Base-by-base conservation (phyloP, 2,329 filamentous ascomycete species). In the Diaporthe destruens region DNA sequence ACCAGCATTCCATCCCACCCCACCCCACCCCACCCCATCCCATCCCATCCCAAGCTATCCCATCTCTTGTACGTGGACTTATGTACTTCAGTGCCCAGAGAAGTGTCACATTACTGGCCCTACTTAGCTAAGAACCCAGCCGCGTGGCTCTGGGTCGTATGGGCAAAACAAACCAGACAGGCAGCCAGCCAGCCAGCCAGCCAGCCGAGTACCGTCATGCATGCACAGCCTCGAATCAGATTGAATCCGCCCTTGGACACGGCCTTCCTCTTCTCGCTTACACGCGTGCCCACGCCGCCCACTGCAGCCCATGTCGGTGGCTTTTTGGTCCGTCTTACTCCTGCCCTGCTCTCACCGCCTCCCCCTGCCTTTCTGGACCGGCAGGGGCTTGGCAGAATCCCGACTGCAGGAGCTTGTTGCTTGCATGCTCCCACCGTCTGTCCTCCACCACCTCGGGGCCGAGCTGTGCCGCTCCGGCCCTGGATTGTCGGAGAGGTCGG, bases 291-390 rank as follows among this genome's bases (percentile, higher is more conserved):
- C 32, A 53, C 14, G 61, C 44, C 61, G 29, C 44, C 44, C 14
- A 51, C 16, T 51, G 32, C 20, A 36, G 44, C 44, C 29, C 44
- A 53, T 42, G n/a, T 23, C 68, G 68, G 68, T 57, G 44, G 55
- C 55, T 61, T 29, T 70, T 70, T 70, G 20, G 55, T 44, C 68
- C 68, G 68, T 70, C 68, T 70, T 70, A 70, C 42, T 34, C 29
- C 23, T 14, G 6, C 14, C n/a, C 18, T n/a, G 42, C 44, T 53
- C 61, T 66, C 61, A 66, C 61, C 61, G 61, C 61, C 47, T 66
- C 61, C 47, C 59, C 44, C 29, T 66, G 44, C 32, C 32, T 12
- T 1, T 53, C n/a, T 66, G 61, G 7, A 23, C 61, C 61, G 47
- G 2, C 61, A 14, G 20, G 36, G 14, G 47, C 61, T 53, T 66